Base-by-base conservation (phyloP, 2,329 filamentous ascomycete species). In the Colletotrichum noveboracense region DNA sequence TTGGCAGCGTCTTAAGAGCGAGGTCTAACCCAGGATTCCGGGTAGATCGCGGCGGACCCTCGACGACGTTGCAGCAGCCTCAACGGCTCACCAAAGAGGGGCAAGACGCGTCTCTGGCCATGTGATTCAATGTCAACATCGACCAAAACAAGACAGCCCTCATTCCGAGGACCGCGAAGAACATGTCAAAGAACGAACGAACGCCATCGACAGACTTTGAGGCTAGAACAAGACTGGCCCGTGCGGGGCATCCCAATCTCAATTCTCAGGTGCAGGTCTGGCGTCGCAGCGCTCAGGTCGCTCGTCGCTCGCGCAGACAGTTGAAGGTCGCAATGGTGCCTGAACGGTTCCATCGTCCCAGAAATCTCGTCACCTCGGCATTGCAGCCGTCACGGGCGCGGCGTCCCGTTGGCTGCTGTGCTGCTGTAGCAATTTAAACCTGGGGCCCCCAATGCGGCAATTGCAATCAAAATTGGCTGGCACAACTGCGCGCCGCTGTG, bases 401-500 rank as follows among this genome's bases (percentile, higher is more conserved):
- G 70, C 73, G 64, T 66, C 61, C 30, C 48, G 70, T 60, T 73
- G 56, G 65, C 70, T 66, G 56, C 60, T 61, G 48, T 36, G 30
- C 71, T 74, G 60, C 66, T 26, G 48, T 52, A 48, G 70, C 52
- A 75, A 70, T 75, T 75, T 66, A 48, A 70, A 43, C 32, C 14
- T 48, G 43, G 34, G 28, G 21, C n/a, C 48, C 70, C 34, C 26
- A 24, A 74, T 74, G 24, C 32, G 74, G 74, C 58, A 76, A 66
- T 65, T 71, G 38, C 48, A 75, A 75, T 76, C 66, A 71, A 76
- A 75, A 30, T 34, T 43, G 52, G 38, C 43, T 36, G 68, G 58
- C 36, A 55, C 58, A 34, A 26, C 38, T 43, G 64, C 24, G 36
- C 48, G 34, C 32, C 58, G 26, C 36, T 32, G 14, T 66, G 66